A percentile compares a stretch with the other conserved stretches of the same genome.
Conservation (phyloP, 1,284 basidiomycete species). For the Heimioporus punctisporus region DNA sequence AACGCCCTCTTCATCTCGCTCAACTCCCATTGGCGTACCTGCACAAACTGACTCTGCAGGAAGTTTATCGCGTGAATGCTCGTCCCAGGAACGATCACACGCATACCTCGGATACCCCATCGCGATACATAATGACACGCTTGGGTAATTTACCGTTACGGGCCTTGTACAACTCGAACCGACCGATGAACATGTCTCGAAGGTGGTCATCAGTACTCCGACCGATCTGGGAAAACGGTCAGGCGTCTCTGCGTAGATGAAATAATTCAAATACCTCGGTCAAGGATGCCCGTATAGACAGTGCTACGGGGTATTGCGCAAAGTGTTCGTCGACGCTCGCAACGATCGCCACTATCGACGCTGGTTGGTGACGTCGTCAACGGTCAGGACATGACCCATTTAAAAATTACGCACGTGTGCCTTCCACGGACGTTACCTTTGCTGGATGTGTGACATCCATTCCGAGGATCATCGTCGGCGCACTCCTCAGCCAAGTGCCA, state of each 20-base stretch:
- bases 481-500: slow-evolving; percentile 55
- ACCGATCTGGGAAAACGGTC: slow-evolving; percentile 53
- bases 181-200: slow-evolving; percentile 65
- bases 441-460: slow-evolving; percentile 83
- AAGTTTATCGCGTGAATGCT: neutral
- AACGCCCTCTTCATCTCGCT: slow-evolving; percentile 59
- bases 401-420: slow-evolving; percentile 43
- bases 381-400: neutral
- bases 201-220: slow-evolving; percentile 37
- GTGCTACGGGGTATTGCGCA: slow-evolving; percentile 70
- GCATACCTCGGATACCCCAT: slow-evolving; percentile 75
- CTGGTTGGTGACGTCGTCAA: slow-evolving; percentile 9
- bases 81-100: neutral
- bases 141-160: slow-evolving; percentile 52
- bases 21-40: slow-evolving; percentile 59
- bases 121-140: slow-evolving; percentile 71
- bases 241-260: too few species aligned
- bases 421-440: slow-evolving; percentile 47
- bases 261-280: slow-evolving; percentile 57
- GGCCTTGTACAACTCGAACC: slow-evolving; percentile 57
- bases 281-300: slow-evolving; percentile 62
- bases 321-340: slow-evolving; percentile 68
- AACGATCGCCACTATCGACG: slow-evolving; percentile 79
- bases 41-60: slow-evolving; percentile 65
- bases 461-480: slow-evolving; percentile 77